Evolutionary conservation across 768 basidiomycete species (phyloP).

Genomic region (Lactarius trivialis): DNA sequence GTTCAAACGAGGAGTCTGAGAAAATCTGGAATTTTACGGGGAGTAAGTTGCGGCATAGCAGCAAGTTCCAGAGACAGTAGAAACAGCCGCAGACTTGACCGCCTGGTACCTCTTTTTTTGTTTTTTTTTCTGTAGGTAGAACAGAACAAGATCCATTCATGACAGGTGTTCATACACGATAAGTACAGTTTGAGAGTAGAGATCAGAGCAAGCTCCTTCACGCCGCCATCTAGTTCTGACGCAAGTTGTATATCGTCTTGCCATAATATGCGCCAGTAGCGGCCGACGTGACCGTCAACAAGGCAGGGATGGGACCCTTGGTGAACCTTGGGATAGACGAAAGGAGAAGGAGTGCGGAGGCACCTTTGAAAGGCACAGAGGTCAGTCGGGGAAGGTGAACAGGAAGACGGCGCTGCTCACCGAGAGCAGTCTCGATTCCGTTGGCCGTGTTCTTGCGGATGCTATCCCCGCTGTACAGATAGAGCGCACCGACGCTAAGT

Average conservation of each 20-base stretch:
- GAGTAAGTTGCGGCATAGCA: too few relatives aligned
- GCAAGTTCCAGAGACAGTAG: too few relatives aligned
- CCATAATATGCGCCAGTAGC: slow-evolving; percentile 61
- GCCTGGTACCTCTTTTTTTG: too few relatives aligned
- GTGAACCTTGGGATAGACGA: slow-evolving; percentile 63
- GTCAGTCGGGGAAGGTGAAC: too few relatives aligned
- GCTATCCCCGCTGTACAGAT: slow-evolving; percentile 70
- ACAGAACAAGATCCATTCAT: not conserved
- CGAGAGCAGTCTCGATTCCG: slow-evolving; percentile 74
- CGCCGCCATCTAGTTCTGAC: slow-evolving; percentile 2
- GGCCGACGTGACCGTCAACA: slow-evolving; percentile 54
- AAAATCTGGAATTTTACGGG: too few relatives aligned
- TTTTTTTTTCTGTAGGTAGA: not conserved
- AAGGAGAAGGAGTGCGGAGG: slow-evolving; percentile 62
- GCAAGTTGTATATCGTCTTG: slow-evolving; percentile 15
- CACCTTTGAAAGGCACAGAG: slow-evolving; percentile 45
- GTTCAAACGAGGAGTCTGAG: too few relatives aligned
- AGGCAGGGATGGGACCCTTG: slow-evolving; percentile 63
- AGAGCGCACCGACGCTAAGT: slow-evolving; percentile 68
- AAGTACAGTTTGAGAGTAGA: not conserved
- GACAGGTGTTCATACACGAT: slow-evolving; percentile 1
- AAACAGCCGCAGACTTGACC: too few relatives aligned
- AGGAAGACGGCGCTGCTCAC: slow-evolving; percentile 31
- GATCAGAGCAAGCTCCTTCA: not conserved
- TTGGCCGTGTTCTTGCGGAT: slow-evolving; percentile 67